phyloP scores from a whole-genome alignment of 2,329 filamentous ascomycete species.

The Metarhizium brunneum region DNA sequence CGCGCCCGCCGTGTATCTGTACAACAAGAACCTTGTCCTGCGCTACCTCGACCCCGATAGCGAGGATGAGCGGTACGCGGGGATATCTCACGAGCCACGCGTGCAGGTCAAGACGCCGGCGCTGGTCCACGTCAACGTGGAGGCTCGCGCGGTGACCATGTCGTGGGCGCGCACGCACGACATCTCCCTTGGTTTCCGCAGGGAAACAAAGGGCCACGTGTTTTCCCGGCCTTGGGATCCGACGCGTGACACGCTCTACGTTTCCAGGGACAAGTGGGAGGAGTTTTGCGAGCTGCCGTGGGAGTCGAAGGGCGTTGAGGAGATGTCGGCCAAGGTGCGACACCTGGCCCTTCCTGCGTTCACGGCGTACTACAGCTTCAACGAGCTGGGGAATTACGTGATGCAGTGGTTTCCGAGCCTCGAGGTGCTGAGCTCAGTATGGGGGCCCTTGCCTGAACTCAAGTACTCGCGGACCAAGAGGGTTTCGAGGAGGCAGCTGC shows the following conservation, averaged over 20 bases:
- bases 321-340: constrained; percentile 7
- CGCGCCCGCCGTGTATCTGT: constrained; percentile 12
- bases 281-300: constrained; percentile 7
- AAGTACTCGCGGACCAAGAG: not conserved
- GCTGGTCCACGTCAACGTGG: constrained; percentile 11
- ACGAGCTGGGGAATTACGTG: constrained; percentile 6
- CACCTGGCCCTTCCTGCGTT: constrained; percentile 17
- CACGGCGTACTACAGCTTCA: constrained; percentile 16
- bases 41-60: constrained; percentile 3
- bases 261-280: constrained; percentile 10
- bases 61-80: constrained; percentile 2
- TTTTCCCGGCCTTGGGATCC: constrained; percentile 7
- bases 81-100: constrained; percentile 1
- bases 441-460: constrained; percentile 12
- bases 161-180: constrained; percentile 9
- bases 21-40: constrained; percentile 9
- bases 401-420: constrained; percentile 11
- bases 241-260: constrained; percentile 2
- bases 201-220: not conserved
- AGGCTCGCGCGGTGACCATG: constrained; percentile 12
- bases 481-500: not conserved
- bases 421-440: constrained; percentile 12
- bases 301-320: not conserved
- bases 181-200: constrained; percentile 3
- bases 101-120: constrained; percentile 11